Conservation (phyloP, 2,329 filamentous ascomycete genomes). For the Trichoderma afroharzianum region DNA sequence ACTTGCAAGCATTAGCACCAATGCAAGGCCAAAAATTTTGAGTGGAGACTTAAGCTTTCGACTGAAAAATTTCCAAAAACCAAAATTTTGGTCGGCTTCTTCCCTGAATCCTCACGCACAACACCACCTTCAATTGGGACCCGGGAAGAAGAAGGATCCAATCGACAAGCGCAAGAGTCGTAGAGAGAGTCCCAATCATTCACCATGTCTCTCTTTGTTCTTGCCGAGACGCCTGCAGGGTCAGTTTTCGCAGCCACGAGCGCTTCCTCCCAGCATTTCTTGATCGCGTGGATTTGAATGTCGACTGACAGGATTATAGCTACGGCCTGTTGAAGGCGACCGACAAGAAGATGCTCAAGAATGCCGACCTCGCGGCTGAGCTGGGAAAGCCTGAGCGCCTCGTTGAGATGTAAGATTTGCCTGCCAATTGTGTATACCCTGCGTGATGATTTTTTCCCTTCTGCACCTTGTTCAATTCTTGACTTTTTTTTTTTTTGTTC, state of each 20-base stretch:
- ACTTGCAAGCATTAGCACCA: conserved; percentile 31
- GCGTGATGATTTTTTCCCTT: conserved; percentile 11
- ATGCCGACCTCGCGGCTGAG: conserved; percentile 72
- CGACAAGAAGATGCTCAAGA: conserved; percentile 96
- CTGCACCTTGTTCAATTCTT: not conserved
- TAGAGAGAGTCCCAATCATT: conserved; percentile 30
- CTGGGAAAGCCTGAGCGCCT: conserved; percentile 78
- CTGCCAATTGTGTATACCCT: conserved; percentile 22
- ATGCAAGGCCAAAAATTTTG: conserved; percentile 39
- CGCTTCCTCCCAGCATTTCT: not conserved
- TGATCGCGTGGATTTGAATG: not conserved
- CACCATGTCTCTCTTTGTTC: conserved; percentile 85
- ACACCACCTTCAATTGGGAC: conserved; percentile 34
- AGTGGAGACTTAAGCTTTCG: conserved; percentile 36
- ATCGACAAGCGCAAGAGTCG: conserved; percentile 31
- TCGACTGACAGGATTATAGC: conserved; percentile 48
- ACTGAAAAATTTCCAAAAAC: conserved; percentile 42
- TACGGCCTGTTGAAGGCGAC: conserved; percentile 98
- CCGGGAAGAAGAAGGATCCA: conserved; percentile 35
- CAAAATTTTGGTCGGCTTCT: conserved; percentile 30
- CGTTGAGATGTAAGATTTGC: conserved; percentile 68
- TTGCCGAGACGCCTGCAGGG: conserved; percentile 87
- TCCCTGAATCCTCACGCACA: conserved; percentile 34
- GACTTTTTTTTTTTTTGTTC: not conserved
- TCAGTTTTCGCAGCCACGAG: conserved; percentile 38